Percentiles rank a stretch among this genome's conserved stretches.
Evolutionary conservation across 2,329 filamentous ascomycete species (phyloP).

Genomic region (Xylariaceae sp.): DNA sequence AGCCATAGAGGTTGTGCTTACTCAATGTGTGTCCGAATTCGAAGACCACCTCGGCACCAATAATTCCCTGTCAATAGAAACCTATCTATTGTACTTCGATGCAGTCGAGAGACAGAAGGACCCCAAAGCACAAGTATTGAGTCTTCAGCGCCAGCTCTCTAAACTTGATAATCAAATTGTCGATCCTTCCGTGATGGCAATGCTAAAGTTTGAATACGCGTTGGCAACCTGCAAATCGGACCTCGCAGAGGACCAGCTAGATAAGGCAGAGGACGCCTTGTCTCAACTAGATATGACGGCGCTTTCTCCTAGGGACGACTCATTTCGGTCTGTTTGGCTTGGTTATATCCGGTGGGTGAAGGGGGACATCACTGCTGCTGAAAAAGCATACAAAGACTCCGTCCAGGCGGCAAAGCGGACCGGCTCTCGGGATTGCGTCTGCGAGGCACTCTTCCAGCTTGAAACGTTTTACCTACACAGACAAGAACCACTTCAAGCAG

Average conservation of each 20-base stretch:
- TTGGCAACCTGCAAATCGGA: slow-evolving; percentile 38
- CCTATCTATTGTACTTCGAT: slow-evolving; percentile 40
- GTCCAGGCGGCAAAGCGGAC: slow-evolving; percentile 36
- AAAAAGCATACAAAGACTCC: slow-evolving; percentile 35
- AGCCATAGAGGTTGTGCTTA: slow-evolving; percentile 31
- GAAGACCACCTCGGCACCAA: slow-evolving; percentile 33
- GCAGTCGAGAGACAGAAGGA: slow-evolving; percentile 36
- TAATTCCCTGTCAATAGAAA: slow-evolving; percentile 35
- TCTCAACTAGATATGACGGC: slow-evolving; percentile 26
- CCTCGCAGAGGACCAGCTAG: slow-evolving; percentile 30
- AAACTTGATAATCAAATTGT: slow-evolving; percentile 26
- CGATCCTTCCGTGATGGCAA: slow-evolving; percentile 28
- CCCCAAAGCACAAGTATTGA: slow-evolving; percentile 30
- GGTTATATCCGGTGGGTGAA: slow-evolving; percentile 37
- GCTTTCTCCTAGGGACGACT: slow-evolving; percentile 36
- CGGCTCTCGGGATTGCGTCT: slow-evolving; percentile 37
- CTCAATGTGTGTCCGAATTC: slow-evolving; percentile 35
- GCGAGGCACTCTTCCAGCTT: slow-evolving; percentile 41
- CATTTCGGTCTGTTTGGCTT: slow-evolving; percentile 39
- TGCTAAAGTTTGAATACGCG: slow-evolving; percentile 38
- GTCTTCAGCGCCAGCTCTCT: slow-evolving; percentile 30
- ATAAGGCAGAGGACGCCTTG: slow-evolving; percentile 36
- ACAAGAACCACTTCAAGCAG: slow-evolving; percentile 35
- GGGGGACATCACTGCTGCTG: slow-evolving; percentile 32
- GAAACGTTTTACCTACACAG: slow-evolving; percentile 39